A percentile compares a stretch with the other conserved stretches of the same genome.
Evolutionary conservation across 306 rosid species (phyloP).

Genomic region (Vigna unguiculata): DNA sequence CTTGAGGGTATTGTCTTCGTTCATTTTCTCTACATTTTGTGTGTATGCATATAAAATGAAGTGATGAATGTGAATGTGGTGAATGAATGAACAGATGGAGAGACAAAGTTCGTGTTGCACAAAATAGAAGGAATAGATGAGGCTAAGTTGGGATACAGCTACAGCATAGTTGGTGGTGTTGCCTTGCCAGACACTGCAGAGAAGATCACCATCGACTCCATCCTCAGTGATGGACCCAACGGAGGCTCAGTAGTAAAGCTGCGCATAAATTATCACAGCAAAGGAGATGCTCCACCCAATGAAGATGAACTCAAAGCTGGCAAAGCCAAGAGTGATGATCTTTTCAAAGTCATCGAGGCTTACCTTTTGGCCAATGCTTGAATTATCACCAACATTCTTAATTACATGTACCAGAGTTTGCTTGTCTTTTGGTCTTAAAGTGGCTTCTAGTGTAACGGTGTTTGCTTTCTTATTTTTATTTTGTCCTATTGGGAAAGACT

Average conservation of each 20-base stretch:
- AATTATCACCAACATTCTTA: too few relatives aligned
- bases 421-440: too few relatives aligned
- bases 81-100: slow-evolving; percentile 21
- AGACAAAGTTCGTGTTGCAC: slow-evolving; percentile 48
- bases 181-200: slow-evolving; percentile 39
- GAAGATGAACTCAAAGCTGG: slow-evolving; percentile 16
- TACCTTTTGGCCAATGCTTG: slow-evolving; percentile 49
- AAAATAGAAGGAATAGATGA: slow-evolving; percentile 48
- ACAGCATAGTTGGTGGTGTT: slow-evolving; percentile 53
- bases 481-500: too few relatives aligned
- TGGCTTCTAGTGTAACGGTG: too few relatives aligned
- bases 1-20: too few relatives aligned
- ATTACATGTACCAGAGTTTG: too few relatives aligned
- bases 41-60: too few relatives aligned
- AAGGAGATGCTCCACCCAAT: not conserved
- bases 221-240: slow-evolving; percentile 35
- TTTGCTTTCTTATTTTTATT: too few relatives aligned
- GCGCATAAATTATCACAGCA: not conserved
- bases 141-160: slow-evolving; percentile 40
- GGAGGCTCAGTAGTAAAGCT: slow-evolving; percentile 50
- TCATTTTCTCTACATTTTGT: too few relatives aligned
- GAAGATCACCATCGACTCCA: slow-evolving; percentile 43
- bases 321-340: slow-evolving; percentile 46
- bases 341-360: slow-evolving; percentile 52
- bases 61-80: too few relatives aligned